Percentiles rank a stretch among this genome's conserved stretches.
phyloP scores from a whole-genome alignment of 257 asterid species.

The Rubia yunnanensis region DNA sequence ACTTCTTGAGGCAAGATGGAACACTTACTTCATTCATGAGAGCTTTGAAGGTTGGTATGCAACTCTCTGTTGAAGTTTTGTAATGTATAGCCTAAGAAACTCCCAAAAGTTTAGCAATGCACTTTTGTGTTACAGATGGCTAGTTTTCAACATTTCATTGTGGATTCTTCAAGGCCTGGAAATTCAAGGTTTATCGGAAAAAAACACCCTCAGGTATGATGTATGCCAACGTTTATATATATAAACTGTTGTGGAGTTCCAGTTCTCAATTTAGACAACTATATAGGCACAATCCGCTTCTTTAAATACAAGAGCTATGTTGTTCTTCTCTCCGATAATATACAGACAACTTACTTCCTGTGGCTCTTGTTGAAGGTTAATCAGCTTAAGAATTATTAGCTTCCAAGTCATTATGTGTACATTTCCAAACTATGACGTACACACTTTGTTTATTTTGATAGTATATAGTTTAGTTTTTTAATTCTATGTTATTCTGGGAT shows the following conservation, averaged over 20 bases:
- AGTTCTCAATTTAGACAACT: not conserved
- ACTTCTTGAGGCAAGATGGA: conserved; percentile 87
- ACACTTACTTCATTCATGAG: conserved; percentile 72
- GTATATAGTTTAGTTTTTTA: not conserved
- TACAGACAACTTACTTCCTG: not conserved
- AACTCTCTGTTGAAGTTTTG: not conserved
- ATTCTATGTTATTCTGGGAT: not conserved
- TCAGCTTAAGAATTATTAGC: not conserved
- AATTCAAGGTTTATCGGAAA: conserved; percentile 28
- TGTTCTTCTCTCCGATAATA: not conserved
- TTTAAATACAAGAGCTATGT: not conserved
- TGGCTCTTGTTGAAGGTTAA: not conserved
- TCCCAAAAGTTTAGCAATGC: not conserved
- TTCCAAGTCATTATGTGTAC: not conserved
- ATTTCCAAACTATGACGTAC: not conserved
- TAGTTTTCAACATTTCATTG: conserved; percentile 49
- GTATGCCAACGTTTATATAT: conserved; percentile 7
- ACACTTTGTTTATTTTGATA: not conserved
- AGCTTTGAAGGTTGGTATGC: conserved; percentile 63
- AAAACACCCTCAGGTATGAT: conserved; percentile 38
- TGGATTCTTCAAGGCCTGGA: conserved; percentile 44
- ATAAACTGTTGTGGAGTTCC: not conserved
- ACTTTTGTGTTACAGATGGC: conserved; percentile 48
- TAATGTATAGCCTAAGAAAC: not conserved
- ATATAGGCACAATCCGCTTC: not conserved